A percentile compares a stretch with the other conserved stretches of the same genome.
These are phyloP conservation scores for Botrytis cinerea DNA, from an alignment of 2,329 filamentous ascomycete species.

Conservation along the genomic window DNA sequence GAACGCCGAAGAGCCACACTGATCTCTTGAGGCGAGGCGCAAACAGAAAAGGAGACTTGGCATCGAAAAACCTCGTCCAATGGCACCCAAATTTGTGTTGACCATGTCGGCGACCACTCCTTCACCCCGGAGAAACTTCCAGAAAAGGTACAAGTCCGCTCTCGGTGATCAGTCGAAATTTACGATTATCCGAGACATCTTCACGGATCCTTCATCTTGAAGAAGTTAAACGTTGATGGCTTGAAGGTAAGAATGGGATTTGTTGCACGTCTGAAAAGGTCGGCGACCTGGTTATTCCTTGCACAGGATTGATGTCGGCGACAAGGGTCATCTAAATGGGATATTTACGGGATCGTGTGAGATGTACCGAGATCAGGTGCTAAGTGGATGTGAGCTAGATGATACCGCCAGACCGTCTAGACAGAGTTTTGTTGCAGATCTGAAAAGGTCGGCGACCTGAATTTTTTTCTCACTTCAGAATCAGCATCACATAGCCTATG, in stretches of 20 bases:
- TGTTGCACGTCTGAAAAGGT: constrained; percentile 21
- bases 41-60: background rate
- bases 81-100: background rate
- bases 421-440: constrained; percentile 18
- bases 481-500: background rate
- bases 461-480: background rate
- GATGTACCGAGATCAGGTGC: background rate
- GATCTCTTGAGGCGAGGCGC: background rate
- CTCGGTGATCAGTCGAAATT: background rate
- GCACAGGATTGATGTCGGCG: constrained; percentile 6
- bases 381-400: background rate
- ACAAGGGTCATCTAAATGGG: background rate
- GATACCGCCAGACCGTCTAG: background rate
- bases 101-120: constrained; percentile 17
- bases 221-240: constrained; percentile 4
- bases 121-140: constrained; percentile 9
- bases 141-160: background rate
- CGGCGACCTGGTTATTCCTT: constrained; percentile 15
- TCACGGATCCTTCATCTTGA: constrained; percentile 8
- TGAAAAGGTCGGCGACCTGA: constrained; percentile 20
- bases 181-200: background rate
- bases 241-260: constrained; percentile 5
- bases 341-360: background rate
- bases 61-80: background rate
- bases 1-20: background rate